Evolutionary conservation across 2,329 filamentous ascomycete species (phyloP).

Genomic region (Fonsecaea pugnacius): DNA sequence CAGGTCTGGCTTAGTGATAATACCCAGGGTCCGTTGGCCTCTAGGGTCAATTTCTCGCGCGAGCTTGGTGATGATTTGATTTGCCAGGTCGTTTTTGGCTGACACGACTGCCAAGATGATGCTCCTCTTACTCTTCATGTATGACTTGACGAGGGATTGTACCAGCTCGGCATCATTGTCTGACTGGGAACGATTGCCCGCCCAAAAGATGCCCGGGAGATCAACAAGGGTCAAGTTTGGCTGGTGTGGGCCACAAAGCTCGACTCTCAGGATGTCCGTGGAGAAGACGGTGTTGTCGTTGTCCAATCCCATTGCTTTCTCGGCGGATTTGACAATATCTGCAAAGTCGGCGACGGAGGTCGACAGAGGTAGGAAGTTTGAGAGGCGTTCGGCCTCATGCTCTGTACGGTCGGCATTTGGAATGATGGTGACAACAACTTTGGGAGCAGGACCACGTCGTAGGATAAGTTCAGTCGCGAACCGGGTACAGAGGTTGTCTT

Average conservation of each 20-base stretch:
- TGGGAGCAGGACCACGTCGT: constrained; percentile 45
- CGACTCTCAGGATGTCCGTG: constrained; percentile 61
- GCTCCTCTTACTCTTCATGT: constrained; percentile 63
- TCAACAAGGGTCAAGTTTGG: constrained; percentile 66
- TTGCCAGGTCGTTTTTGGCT: constrained; percentile 57
- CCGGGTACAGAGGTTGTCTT: constrained; percentile 61
- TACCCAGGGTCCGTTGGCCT: constrained; percentile 44
- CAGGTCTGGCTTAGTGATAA: constrained; percentile 46
- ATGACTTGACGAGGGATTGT: constrained; percentile 52
- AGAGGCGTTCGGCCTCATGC: constrained; percentile 34
- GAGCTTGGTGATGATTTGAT: constrained; percentile 62
- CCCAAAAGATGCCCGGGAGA: constrained; percentile 62
- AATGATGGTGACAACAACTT: constrained; percentile 53
- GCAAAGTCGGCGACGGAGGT: constrained; percentile 50
- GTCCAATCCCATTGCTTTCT: constrained; percentile 56
- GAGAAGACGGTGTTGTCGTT: constrained; percentile 45
- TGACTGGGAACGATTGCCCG: constrained; percentile 60
- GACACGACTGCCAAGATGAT: constrained; percentile 63
- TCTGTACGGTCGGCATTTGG: constrained; percentile 38
- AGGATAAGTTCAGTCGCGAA: constrained; percentile 66
- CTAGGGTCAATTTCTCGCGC: constrained; percentile 44
- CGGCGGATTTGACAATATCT: constrained; percentile 58
- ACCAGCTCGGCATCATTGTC: constrained; percentile 59
- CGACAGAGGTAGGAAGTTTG: constrained; percentile 24
- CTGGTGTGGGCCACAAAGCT: constrained; percentile 63